These are phyloP conservation scores for Elsinoe arachidis DNA, from an alignment of 2,329 filamentous ascomycete genomes.

Conservation along the genomic window DNA sequence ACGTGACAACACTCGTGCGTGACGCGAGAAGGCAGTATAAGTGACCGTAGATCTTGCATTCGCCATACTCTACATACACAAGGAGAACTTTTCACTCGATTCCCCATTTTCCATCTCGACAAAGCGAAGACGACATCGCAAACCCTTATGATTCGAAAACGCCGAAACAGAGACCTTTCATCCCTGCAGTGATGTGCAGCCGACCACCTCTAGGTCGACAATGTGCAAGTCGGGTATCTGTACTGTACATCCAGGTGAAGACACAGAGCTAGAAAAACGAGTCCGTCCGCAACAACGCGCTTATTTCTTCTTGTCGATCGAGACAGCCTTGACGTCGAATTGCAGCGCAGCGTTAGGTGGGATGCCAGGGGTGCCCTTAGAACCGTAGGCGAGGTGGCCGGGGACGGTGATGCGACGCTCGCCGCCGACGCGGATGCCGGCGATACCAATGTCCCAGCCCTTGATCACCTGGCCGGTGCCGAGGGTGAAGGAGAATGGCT, in stretches of 20 bases:
- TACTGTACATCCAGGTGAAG: slow-evolving; percentile 4
- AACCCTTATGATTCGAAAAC: background rate
- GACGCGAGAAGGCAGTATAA: no score
- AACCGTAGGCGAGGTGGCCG: slow-evolving; percentile 80
- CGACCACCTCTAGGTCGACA: background rate
- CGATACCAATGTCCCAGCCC: slow-evolving; percentile 93
- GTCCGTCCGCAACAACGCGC: background rate
- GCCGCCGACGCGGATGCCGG: slow-evolving; percentile 85
- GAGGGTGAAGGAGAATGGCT: slow-evolving; percentile 93
- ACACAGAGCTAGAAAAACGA: background rate
- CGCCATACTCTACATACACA: background rate
- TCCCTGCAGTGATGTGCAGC: slow-evolving; percentile 16
- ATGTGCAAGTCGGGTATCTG: slow-evolving; percentile 21
- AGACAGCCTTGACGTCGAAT: slow-evolving; percentile 62
- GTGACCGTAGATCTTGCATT: background rate
- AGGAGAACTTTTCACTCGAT: slow-evolving; percentile 2
- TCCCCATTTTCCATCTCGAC: background rate
- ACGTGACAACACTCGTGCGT: no score
- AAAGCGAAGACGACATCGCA: background rate
- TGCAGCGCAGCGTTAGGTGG: slow-evolving; percentile 82
- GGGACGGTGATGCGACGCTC: slow-evolving; percentile 92
- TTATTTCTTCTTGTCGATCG: slow-evolving; percentile 36
- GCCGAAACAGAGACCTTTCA: slow-evolving; percentile 16
- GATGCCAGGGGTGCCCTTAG: slow-evolving; percentile 65
- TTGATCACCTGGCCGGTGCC: slow-evolving; percentile 95